phyloP scores from a whole-genome alignment of 805 yeast genomes.

The Yamadazyma insecticola region DNA sequence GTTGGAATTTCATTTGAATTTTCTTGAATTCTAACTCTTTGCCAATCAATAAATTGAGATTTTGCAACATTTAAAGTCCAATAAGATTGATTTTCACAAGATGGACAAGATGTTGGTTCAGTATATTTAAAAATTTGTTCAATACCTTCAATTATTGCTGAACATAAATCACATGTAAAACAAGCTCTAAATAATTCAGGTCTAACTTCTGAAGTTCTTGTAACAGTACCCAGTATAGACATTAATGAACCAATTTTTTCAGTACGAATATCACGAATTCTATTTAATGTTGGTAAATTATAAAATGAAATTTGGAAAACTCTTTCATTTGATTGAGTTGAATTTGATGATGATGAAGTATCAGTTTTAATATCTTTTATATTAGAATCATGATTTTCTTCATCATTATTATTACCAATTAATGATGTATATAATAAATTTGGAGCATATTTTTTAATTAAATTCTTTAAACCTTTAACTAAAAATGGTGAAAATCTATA shows the following conservation, averaged over 20 bases:
- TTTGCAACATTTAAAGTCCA: slow-evolving; percentile 84
- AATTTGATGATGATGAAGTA: slow-evolving; percentile 35
- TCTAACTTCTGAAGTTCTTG: slow-evolving; percentile 92
- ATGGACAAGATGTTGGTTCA: slow-evolving; percentile 89
- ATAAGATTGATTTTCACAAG: slow-evolving; percentile 78
- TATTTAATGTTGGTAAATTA: slow-evolving; percentile 73
- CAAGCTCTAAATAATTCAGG: slow-evolving; percentile 88
- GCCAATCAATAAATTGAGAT: slow-evolving; percentile 94
- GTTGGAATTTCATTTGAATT: slow-evolving; percentile 96
- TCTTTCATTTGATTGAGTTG: slow-evolving; percentile 54
- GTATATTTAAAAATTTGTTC: slow-evolving; percentile 93
- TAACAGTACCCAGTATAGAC: slow-evolving; percentile 89
- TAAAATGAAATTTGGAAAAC: slow-evolving; percentile 88
- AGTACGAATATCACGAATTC: slow-evolving; percentile 87
- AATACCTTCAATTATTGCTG: slow-evolving; percentile 78
- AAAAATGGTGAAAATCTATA: slow-evolving; percentile 89
- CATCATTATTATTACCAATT: slow-evolving; percentile 38
- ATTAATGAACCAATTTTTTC: slow-evolving; percentile 82
- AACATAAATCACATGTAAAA: slow-evolving; percentile 85
- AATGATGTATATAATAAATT: slow-evolving; percentile 43
- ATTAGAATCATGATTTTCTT: slow-evolving; percentile 19
- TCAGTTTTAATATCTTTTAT: slow-evolving; percentile 14
- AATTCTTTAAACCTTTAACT: slow-evolving; percentile 64
- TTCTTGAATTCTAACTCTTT: slow-evolving; percentile 90
- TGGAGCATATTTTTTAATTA: slow-evolving; percentile 75